These are phyloP conservation scores for Aureobasidium subglaciale DNA, from an alignment of 2,329 filamentous ascomycete genomes.

Conservation along the genomic window DNA sequence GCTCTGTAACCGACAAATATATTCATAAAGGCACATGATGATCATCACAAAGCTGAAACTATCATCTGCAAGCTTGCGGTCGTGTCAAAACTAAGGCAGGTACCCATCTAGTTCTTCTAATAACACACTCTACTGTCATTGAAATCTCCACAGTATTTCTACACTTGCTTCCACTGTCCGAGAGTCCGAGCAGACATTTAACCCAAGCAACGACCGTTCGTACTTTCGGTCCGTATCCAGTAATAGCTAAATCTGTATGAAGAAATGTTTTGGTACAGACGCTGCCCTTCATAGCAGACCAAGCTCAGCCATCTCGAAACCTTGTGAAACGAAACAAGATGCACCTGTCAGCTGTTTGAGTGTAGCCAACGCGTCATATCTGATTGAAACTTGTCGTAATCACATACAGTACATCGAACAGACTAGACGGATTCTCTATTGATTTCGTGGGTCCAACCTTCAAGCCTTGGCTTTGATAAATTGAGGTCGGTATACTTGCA, in stretches of 20 bases:
- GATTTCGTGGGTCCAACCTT: too few relatives aligned
- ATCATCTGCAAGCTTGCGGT: conserved; percentile 3
- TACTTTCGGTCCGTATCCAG: neutral
- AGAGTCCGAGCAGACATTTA: too few relatives aligned
- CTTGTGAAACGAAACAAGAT: neutral
- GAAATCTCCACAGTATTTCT: neutral
- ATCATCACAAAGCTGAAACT: conserved; percentile 2
- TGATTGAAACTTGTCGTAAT: neutral
- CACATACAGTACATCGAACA: neutral
- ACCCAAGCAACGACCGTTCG: too few relatives aligned
- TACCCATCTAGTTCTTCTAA: neutral
- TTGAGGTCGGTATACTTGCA: too few relatives aligned
- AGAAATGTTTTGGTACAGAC: neutral
- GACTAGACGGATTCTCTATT: neutral
- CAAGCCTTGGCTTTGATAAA: too few relatives aligned
- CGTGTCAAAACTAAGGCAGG: conserved; percentile 4
- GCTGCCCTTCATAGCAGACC: neutral
- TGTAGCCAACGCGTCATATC: neutral
- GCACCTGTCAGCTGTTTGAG: neutral
- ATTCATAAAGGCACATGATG: neutral
- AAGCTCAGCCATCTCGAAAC: neutral
- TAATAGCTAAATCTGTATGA: neutral
- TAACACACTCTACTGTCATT: neutral
- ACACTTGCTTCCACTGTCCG: neutral
- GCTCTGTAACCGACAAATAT: neutral